These are phyloP conservation scores for Saccharomycopsis microspora DNA, from an alignment of 805 yeast species.

Conservation along the genomic window DNA sequence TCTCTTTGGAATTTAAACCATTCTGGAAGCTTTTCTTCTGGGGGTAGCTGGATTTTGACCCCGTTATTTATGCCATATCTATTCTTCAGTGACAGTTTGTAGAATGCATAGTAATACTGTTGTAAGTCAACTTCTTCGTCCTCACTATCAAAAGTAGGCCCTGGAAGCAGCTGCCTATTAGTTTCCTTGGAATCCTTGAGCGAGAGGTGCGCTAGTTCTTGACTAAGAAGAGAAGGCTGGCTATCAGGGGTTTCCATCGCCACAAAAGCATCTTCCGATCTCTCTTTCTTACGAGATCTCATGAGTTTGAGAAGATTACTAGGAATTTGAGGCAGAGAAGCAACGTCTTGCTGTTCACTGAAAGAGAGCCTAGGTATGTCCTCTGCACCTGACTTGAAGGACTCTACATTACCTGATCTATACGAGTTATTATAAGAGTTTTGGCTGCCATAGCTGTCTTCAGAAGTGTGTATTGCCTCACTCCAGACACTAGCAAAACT, in stretches of 20 bases:
- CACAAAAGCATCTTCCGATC: constrained; percentile 1
- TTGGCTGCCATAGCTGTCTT: background rate
- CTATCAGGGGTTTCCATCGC: background rate
- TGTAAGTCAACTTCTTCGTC: background rate
- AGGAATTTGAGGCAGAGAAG: constrained; percentile 64
- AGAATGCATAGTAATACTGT: constrained; percentile 3
- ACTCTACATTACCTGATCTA: constrained; percentile 1
- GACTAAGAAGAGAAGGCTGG: constrained; percentile 9
- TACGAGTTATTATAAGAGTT: constrained; percentile 13
- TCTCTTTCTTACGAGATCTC: constrained; percentile 31
- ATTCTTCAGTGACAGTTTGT: constrained; percentile 11
- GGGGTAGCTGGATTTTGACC: constrained; percentile 38
- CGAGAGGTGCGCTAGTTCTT: background rate
- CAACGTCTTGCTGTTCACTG: constrained; percentile 27
- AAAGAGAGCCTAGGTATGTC: background rate
- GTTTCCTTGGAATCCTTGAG: too few species aligned
- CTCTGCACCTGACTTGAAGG: background rate
- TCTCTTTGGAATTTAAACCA: constrained; percentile 66
- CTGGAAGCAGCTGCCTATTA: too few species aligned
- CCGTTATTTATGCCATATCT: constrained; percentile 2
- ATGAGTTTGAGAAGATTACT: constrained; percentile 43
- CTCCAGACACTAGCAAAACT: constrained; percentile 13
- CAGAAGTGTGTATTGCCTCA: constrained; percentile 16
- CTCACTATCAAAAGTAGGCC: background rate
- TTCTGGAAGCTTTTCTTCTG: constrained; percentile 50